Evolutionary conservation across 805 yeast genomes (phyloP).

Genomic region (Saccharomycopsis sp.): DNA sequence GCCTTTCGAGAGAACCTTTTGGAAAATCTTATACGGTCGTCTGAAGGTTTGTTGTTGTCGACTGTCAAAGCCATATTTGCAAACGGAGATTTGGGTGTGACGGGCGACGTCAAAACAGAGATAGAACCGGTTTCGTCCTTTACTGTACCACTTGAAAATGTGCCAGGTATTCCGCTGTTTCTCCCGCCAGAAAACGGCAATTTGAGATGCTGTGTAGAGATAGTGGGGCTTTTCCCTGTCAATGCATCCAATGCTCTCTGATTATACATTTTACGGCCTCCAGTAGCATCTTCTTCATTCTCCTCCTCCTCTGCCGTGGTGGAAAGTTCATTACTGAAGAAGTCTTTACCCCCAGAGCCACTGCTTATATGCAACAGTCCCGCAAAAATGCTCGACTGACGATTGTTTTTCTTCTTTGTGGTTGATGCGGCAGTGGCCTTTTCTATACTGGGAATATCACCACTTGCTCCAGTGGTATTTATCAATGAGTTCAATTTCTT

Average conservation of each 20-base stretch:
- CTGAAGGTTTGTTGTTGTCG: conserved; percentile 11
- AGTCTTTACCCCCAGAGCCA: not conserved
- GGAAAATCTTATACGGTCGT: conserved; percentile 15
- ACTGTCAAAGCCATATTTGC: not conserved
- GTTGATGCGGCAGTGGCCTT: not conserved
- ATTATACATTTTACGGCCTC: conserved; percentile 5
- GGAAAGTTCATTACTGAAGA: not conserved
- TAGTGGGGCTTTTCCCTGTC: conserved; percentile 6
- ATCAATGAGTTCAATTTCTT: not conserved
- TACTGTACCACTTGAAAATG: not conserved
- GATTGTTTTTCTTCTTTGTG: not conserved
- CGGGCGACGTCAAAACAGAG: conserved; percentile 17
- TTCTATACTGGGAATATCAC: not conserved
- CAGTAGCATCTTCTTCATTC: not conserved
- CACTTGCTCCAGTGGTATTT: not conserved
- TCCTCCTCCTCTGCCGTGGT: not conserved
- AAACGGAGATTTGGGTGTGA: conserved; percentile 21
- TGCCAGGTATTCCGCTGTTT: not conserved
- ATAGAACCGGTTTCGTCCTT: not conserved
- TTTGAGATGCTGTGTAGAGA: not conserved
- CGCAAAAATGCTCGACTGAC: conserved; percentile 4
- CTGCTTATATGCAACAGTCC: not conserved
- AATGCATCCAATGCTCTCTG: conserved; percentile 15
- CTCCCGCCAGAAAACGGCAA: not conserved
- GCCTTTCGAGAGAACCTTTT: conserved; percentile 11